Percentiles rank a stretch among this genome's conserved stretches.
These are phyloP conservation scores for Auxenochlorella pyrenoidosa DNA, from an alignment of 139 green algal genomes.

Conservation along the genomic window DNA sequence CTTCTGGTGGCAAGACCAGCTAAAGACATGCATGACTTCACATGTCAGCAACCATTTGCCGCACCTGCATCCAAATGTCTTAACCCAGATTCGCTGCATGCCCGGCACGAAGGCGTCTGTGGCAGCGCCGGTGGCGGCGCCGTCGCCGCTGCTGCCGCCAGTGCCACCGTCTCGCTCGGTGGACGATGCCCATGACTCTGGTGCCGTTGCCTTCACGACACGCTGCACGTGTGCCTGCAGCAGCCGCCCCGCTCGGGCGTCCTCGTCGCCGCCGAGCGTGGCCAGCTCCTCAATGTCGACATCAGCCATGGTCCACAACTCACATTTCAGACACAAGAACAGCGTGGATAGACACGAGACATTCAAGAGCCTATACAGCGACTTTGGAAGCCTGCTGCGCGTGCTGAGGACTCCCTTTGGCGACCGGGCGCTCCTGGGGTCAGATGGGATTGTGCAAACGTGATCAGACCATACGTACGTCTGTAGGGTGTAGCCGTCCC, in stretches of 20 bases:
- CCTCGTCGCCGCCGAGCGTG: not conserved
- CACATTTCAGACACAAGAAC: not conserved
- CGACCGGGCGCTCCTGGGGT: too few relatives aligned
- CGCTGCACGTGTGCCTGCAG: conserved; percentile 11
- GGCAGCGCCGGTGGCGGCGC: not conserved
- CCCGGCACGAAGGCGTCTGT: conserved; percentile 58
- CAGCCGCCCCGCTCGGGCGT: not conserved
- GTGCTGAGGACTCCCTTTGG: too few relatives aligned
- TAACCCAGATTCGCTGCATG: conserved; percentile 74
- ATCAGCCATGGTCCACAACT: not conserved
- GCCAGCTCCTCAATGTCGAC: conserved; percentile 44
- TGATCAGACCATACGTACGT: too few relatives aligned
- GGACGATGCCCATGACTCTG: not conserved
- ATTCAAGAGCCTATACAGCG: too few relatives aligned
- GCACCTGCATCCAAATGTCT: conserved; percentile 73
- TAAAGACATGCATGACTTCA: not conserved
- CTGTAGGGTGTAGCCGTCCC: too few relatives aligned
- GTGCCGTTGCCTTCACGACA: not conserved
- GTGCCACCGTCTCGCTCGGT: not conserved
- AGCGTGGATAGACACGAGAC: too few relatives aligned
- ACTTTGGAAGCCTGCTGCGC: too few relatives aligned
- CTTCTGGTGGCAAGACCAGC: not conserved
- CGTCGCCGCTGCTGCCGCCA: not conserved
- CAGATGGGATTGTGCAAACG: too few relatives aligned
- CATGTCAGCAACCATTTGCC: not conserved